phyloP scores from a whole-genome alignment of 768 basidiomycete species.

The Pleurotus cornucopiae region DNA sequence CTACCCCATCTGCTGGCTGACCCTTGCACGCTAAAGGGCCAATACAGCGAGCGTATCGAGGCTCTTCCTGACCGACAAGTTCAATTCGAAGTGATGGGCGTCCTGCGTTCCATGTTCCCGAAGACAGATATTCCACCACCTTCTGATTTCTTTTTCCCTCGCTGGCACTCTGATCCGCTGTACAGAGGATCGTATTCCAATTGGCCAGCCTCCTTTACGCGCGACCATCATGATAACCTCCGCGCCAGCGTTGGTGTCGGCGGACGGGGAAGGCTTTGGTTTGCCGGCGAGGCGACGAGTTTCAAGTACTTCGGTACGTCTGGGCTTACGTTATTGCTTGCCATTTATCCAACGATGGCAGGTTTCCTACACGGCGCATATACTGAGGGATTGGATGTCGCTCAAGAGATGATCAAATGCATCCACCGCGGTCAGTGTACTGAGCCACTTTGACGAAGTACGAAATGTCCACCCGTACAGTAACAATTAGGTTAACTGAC shows the following conservation, averaged over 20 bases:
- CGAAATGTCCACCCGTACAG: background rate
- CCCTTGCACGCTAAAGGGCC: slow-evolving; percentile 37
- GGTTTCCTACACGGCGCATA: slow-evolving; percentile 60
- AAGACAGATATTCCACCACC: slow-evolving; percentile 51
- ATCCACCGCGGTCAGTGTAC: slow-evolving; percentile 16
- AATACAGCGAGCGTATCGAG: slow-evolving; percentile 58
- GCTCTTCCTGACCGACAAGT: slow-evolving; percentile 41
- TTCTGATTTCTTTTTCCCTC: slow-evolving; percentile 47
- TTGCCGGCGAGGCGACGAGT: slow-evolving; percentile 61
- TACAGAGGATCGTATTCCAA: slow-evolving; percentile 65
- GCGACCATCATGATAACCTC: slow-evolving; percentile 50
- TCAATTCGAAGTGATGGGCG: slow-evolving; percentile 48
- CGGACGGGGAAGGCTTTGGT: slow-evolving; percentile 40
- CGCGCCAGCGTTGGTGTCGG: slow-evolving; percentile 42
- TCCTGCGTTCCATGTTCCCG: slow-evolving; percentile 60
- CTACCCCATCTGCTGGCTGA: background rate
- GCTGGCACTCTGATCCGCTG: slow-evolving; percentile 50
- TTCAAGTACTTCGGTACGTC: slow-evolving; percentile 52
- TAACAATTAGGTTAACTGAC: background rate
- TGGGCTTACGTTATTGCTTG: too few species aligned
- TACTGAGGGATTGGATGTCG: slow-evolving; percentile 45
- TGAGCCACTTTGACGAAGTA: background rate
- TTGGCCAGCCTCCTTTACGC: slow-evolving; percentile 61
- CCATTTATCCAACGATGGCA: slow-evolving; percentile 12
- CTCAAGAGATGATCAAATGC: slow-evolving; percentile 35